Percentiles rank a stretch among this genome's conserved stretches.
Conservation (phyloP, 495 filamentous ascomycete genomes). For the Aspergillus indologenus region DNA sequence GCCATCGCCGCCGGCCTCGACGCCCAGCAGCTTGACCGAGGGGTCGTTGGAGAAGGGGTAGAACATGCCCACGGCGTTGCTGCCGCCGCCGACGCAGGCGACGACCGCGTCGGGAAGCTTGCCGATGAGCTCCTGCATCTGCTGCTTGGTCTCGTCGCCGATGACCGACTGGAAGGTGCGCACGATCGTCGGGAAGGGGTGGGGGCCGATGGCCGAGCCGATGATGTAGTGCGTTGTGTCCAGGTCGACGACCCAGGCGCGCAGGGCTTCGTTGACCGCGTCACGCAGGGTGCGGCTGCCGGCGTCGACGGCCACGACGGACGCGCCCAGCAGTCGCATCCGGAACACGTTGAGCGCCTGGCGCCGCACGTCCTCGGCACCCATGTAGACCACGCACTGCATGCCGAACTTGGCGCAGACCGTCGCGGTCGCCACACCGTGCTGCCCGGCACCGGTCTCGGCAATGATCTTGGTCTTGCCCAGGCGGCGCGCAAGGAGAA, state of each 20-base stretch:
- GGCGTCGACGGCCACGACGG: constrained; percentile 84
- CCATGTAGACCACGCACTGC: constrained; percentile 96
- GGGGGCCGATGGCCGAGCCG: constrained; percentile 90
- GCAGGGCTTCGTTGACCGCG: constrained; percentile 90
- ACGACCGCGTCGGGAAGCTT: constrained; percentile 88
- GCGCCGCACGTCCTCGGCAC: constrained; percentile 90
- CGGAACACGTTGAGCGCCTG: constrained; percentile 95
- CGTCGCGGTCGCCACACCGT: constrained; percentile 93
- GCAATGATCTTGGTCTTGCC: constrained; percentile 95
- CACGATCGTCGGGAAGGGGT: constrained; percentile 95
- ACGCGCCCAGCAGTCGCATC: constrained; percentile 88
- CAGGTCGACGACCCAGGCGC: constrained; percentile 83
- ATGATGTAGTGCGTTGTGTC: constrained; percentile 97
- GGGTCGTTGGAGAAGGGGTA: constrained; percentile 79
- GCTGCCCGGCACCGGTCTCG: constrained; percentile 95
- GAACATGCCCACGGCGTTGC: constrained; percentile 83
- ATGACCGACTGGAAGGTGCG: constrained; percentile 95
- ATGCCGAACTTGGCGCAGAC: constrained; percentile 95
- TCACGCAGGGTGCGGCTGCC: constrained; percentile 83
- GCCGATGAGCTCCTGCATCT: constrained; percentile 68
- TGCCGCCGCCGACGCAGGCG: constrained; percentile 85
- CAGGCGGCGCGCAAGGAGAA: constrained; percentile 74
- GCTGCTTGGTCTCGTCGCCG: constrained; percentile 78
- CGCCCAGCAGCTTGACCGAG: constrained; percentile 74
- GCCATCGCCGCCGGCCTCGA: constrained; percentile 86